Base-by-base conservation (phyloP, 257 asterid species). In the Phtheirospermum japonicum region DNA sequence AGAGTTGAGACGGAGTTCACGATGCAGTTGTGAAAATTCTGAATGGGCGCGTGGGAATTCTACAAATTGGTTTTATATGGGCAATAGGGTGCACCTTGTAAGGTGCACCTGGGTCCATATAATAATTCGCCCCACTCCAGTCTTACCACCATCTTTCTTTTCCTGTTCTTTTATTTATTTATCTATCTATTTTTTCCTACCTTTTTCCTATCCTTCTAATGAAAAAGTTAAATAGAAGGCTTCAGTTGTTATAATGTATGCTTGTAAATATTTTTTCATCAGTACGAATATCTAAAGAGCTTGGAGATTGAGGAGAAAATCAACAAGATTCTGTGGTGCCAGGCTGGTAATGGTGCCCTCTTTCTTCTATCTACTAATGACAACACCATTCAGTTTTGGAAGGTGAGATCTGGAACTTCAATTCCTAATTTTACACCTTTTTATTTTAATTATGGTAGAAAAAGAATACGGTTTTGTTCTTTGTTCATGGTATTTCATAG, bases 291-390 rank as follows among this genome's bases (percentile, higher is more conserved):
- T 78, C 88, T 86, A 60, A 86, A n/a, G n/a, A n/a, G n/a, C n/a
- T n/a, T n/a, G n/a, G n/a, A n/a, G n/a, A n/a, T n/a, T n/a, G n/a
- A n/a, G 77, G 95, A 86, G 85, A 86, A 86, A 75, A 86, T 86
- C 83, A 86, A 86, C 85, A 86, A 86, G 83, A 86, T 86, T 61
- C 82, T 83, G 62, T 86, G 95, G 95, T 86, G 95, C 77, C 95
- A 86, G 78, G 76, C 83, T 32, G 77, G 92, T 46, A 86, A 86
- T 49, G 82, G 82, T 57, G 87, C 89, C 39, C 87, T 86, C 74
- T 82, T 86, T 78, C 89, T 86, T 71, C 76, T 86, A 69, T 83
- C 95, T 54, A 82, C 95, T 53, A 86, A 86, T 78, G 95, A 86
- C 80, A 86, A 86, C 80, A 86, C 95, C 73, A 83, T 86, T 34